Base-by-base conservation (phyloP, 2,329 filamentous ascomycete genomes). In the Leptoxyphium fumago region DNA sequence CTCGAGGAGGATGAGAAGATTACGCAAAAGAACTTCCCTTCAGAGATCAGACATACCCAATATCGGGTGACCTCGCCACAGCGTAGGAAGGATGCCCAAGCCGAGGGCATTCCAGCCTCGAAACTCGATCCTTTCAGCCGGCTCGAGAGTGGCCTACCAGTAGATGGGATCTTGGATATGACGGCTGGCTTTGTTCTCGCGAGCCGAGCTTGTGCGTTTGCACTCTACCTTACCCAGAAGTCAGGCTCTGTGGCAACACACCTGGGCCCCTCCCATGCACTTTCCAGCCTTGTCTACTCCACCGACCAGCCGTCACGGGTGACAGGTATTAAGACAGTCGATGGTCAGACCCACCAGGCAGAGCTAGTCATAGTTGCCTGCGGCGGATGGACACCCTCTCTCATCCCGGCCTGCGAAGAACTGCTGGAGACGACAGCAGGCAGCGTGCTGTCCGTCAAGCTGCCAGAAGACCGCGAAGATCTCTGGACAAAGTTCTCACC, bases 381-480 rank as follows among this genome's bases (percentile, higher is more conserved):
- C 15, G 32, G 32, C 3, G 32, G 32, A 3, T 36, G 32, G 32
- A 36, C 32, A 36, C 32, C 32, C 13, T 36, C 32, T 71, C 45
- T 72, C 67, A 1, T 76, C 67, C 46, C 63, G 72, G 1, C 69
- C 67, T 1, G 70, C 62, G 0, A 75, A 75, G 52, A 0, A 46
- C 59, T 17, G 14, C 42, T 0, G 63, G 65, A 26, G n/a, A 45
- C 0, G 63, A 68, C 41, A 63, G 65, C 2, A 47, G 46, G 1
- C 58, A 61, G 29, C 55, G 66, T 36, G 32, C 9, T 36, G 5
- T 36, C 15, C 13, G 9, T 36, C 15, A 36, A 36, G 9, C 13
- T 36, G 15, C 32, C 32, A 13, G 13, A 15, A 15, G 32, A 26
- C 21, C 21, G 21, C 21, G 7, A 26, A 26, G 21, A 26, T 26